phyloP scores from a whole-genome alignment of 257 asterid genomes.

The Petunia axillaris region DNA sequence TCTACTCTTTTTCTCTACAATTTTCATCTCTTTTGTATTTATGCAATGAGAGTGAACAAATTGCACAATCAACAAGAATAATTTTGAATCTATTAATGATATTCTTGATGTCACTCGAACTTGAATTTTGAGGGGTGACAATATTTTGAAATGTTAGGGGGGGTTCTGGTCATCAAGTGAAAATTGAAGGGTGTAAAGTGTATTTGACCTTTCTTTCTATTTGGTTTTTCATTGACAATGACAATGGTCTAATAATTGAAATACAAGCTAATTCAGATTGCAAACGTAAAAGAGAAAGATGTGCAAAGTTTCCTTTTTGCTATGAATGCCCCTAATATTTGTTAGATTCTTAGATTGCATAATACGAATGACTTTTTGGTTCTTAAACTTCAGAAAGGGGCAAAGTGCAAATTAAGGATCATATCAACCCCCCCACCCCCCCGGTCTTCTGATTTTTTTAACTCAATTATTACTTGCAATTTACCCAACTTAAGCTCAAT shows the following conservation, averaged over 20 bases:
- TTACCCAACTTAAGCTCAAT: background rate
- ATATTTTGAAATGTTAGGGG: background rate
- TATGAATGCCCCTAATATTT: constrained; percentile 14
- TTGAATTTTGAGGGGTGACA: background rate
- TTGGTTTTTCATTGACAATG: background rate
- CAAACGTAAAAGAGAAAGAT: background rate
- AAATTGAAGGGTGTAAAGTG: background rate
- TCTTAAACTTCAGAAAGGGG: background rate
- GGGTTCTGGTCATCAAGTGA: background rate
- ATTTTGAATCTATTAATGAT: background rate
- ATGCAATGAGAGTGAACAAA: background rate
- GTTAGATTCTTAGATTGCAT: constrained; percentile 24
- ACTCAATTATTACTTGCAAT: background rate
- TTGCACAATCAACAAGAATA: background rate
- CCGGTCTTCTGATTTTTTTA: background rate
- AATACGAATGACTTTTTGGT: background rate
- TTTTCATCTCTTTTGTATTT: too few species aligned
- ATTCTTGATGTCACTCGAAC: background rate
- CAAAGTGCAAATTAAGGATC: constrained; percentile 1
- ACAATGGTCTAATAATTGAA: background rate
- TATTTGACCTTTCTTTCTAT: background rate
- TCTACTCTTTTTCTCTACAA: too few species aligned
- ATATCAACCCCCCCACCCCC: background rate
- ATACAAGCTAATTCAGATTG: background rate
- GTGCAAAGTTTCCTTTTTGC: background rate